phyloP scores from a whole-genome alignment of 331 rosid genomes.

The Pyracantha coccinea region DNA sequence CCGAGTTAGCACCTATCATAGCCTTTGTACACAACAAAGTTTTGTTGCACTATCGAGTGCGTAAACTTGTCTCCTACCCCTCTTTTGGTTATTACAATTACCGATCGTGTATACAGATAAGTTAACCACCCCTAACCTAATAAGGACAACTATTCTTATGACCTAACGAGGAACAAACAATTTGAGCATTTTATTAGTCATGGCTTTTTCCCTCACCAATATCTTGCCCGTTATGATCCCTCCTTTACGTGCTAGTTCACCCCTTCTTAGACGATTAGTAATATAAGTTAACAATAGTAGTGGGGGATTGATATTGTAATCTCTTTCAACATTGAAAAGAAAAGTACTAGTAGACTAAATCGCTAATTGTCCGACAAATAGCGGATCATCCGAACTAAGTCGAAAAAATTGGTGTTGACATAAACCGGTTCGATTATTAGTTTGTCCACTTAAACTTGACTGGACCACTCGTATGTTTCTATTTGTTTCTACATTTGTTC shows the following conservation, averaged over 20 bases:
- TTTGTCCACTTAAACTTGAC: too few relatives aligned
- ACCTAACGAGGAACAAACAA: background rate
- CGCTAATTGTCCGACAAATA: background rate
- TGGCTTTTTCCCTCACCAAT: background rate
- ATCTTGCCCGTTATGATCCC: background rate
- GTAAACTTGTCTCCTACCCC: background rate
- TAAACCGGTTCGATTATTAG: too few relatives aligned
- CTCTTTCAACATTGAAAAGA: too few relatives aligned
- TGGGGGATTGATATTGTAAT: accelerated
- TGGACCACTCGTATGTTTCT: too few relatives aligned
- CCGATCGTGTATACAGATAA: too few relatives aligned
- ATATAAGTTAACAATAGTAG: background rate
- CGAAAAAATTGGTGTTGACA: too few relatives aligned
- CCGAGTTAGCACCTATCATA: background rate
- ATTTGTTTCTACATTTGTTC: too few relatives aligned
- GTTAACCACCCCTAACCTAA: background rate
- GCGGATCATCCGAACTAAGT: too few relatives aligned
- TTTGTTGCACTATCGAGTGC: background rate
- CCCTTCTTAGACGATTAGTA: background rate
- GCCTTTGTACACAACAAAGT: background rate
- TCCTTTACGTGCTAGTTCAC: background rate
- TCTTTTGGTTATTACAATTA: background rate
- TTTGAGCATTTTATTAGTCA: background rate
- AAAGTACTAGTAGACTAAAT: too few relatives aligned
- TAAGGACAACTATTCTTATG: background rate